These are phyloP conservation scores for Rosa chinensis DNA, from an alignment of 306 rosid genomes.

Conservation along the genomic window DNA sequence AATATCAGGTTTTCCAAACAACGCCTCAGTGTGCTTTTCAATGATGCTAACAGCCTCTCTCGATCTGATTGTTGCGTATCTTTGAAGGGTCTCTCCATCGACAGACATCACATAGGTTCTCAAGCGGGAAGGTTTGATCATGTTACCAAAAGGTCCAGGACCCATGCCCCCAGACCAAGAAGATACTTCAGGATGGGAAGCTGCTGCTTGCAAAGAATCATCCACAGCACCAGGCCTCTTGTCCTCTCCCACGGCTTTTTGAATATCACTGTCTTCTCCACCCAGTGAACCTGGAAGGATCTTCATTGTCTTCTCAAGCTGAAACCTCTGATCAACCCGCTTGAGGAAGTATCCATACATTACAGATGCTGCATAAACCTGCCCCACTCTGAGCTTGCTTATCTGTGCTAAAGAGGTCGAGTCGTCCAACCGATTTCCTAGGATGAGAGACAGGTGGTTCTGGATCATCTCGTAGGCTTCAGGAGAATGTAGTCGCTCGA, in stretches of 20 bases:
- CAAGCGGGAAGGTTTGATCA: slow-evolving; percentile 56
- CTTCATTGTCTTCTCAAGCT: slow-evolving; percentile 92
- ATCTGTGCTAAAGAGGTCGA: slow-evolving; percentile 69
- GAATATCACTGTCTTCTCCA: slow-evolving; percentile 40
- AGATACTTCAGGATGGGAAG: slow-evolving; percentile 65
- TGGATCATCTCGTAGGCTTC: slow-evolving; percentile 91
- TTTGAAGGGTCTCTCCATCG: slow-evolving; percentile 84
- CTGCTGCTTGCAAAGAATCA: slow-evolving; percentile 31
- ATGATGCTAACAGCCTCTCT: slow-evolving; percentile 81
- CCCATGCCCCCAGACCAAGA: slow-evolving; percentile 44
- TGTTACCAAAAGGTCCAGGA: slow-evolving; percentile 42
- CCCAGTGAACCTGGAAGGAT: slow-evolving; percentile 51
- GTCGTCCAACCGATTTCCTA: slow-evolving; percentile 65
- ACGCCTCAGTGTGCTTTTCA: slow-evolving; percentile 90
- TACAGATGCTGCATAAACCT: slow-evolving; percentile 92
- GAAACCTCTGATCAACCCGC: slow-evolving; percentile 91
- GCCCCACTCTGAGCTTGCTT: slow-evolving; percentile 82
- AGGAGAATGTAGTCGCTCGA: slow-evolving; percentile 71
- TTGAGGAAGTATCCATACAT: slow-evolving; percentile 93
- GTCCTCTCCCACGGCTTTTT: slow-evolving; percentile 33
- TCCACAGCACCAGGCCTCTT: slow-evolving; percentile 29
- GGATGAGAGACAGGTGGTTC: slow-evolving; percentile 73
- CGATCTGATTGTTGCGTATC: slow-evolving; percentile 85
- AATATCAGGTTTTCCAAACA: slow-evolving; percentile 84
- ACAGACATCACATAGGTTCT: slow-evolving; percentile 84